Base-by-base conservation (phyloP, 2,329 filamentous ascomycete species). In the Xylaria polymorpha region DNA sequence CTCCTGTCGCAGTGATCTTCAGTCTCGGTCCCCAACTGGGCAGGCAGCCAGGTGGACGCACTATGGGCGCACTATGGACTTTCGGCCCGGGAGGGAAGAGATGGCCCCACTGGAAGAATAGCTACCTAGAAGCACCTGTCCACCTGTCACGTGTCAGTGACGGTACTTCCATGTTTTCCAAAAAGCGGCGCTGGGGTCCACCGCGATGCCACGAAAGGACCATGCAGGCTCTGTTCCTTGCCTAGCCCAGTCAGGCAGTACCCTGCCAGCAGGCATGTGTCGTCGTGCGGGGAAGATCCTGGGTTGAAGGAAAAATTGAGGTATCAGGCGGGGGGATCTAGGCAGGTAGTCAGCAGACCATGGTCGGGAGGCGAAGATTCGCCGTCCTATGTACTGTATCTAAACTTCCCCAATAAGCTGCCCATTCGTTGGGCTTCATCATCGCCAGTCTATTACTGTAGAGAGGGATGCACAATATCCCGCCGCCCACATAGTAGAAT, bases 1-100 rank as follows among this genome's bases (percentile, higher is more conserved):
- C 32, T 22, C 53, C 35, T 43, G 74, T 71, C 55, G 71, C 69
- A 50, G 46, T 22, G 53, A 67, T 63, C 53, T 10, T 59, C 50
- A 48, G 55, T 41, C 35, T 53, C 60, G 60, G 61, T 61, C 70
- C 69, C 64, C 61, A 20, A 58, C 63, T 50, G 32, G 63, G 62
- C 61, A 64, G 70, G 69, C 67, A 71, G 65, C 64, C 60, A 68
- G 70, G 60, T 70, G 64, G 71, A 68, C 57, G 72, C 72, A 78
- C 29, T 37, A 55, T 32, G 35, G 32, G 29, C 18, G 22, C 56
- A 59, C 75, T 80, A 77, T 80, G 79, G 79, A 73, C 73, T 77
- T 75, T 80, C 79, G 79, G 79, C 64, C 79, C 79, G 79, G 79
- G 62, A 64, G 69, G 73, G 74, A 76, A 71, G 61, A 68, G 51